phyloP scores from a whole-genome alignment of 2,329 filamentous ascomycete species.

The Pseudocercospora pini-densiflorae region DNA sequence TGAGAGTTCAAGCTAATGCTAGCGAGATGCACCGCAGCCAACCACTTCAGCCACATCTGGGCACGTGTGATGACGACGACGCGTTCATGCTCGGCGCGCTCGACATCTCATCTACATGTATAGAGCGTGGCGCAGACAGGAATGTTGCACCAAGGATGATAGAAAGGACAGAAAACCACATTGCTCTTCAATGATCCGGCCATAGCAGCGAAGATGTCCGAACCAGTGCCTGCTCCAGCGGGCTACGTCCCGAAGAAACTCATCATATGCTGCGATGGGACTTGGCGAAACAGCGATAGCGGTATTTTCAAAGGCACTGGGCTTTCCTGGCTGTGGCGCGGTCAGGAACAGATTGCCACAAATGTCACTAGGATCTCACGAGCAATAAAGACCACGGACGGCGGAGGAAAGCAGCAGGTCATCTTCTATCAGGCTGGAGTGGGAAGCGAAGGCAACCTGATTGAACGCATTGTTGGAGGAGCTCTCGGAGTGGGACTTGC shows the following conservation, averaged over 20 bases:
- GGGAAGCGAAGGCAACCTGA: conserved; percentile 40
- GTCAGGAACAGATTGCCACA: conserved; percentile 33
- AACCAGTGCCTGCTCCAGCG: no score
- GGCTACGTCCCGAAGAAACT: conserved; percentile 28
- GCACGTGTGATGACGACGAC: not conserved
- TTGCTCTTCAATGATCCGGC: not conserved
- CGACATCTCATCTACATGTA: not conserved
- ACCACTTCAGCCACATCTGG: not conserved
- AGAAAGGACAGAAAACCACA: no score
- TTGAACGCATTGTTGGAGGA: conserved; percentile 38
- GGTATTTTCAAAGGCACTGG: conserved; percentile 29
- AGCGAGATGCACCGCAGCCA: not conserved
- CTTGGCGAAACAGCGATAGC: conserved; percentile 35
- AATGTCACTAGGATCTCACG: conserved; percentile 42
- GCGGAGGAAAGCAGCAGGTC: conserved; percentile 40
- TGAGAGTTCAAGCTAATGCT: not conserved
- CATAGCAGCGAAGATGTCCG: no score
- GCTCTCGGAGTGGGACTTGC: conserved; percentile 40
- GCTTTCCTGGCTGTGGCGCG: conserved; percentile 22
- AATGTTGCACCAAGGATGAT: no score
- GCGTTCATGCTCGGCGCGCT: not conserved
- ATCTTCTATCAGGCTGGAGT: conserved; percentile 44
- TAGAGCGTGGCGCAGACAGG: no score
- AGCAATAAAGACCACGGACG: conserved; percentile 39
- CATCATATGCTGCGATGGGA: conserved; percentile 35